Conservation (phyloP, 306 rosid genomes). For the Lathyrus aphaca region DNA sequence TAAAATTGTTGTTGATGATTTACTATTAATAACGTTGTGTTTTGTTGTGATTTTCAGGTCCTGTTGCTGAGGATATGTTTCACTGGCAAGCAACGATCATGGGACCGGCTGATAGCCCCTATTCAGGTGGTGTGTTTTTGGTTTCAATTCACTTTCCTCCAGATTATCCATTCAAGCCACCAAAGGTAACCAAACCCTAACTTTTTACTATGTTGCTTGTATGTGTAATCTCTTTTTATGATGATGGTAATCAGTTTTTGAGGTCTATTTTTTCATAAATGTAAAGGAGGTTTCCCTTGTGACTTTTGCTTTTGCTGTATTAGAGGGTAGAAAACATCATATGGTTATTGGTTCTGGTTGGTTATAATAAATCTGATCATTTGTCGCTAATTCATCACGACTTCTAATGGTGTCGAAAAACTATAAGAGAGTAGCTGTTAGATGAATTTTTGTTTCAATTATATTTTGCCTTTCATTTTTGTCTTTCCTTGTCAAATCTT, state of each 20-base stretch:
- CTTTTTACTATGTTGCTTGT: background rate
- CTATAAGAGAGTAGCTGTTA: too few species aligned
- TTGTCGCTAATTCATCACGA: background rate
- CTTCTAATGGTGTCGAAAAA: too few species aligned
- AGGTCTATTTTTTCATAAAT: background rate
- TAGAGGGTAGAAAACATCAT: background rate
- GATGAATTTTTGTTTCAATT: too few species aligned
- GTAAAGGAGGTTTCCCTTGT: too few species aligned
- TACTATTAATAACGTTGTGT: background rate
- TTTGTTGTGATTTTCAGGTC: constrained; percentile 53
- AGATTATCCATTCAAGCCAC: constrained; percentile 94
- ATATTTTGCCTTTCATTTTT: too few species aligned
- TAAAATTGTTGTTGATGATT: background rate
- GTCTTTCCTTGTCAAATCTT: background rate
- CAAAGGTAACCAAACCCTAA: constrained; percentile 54
- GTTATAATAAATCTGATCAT: too few species aligned
- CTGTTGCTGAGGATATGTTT: constrained; percentile 95
- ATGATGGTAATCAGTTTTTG: background rate
- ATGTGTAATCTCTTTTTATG: background rate
- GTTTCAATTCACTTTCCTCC: constrained; percentile 88
- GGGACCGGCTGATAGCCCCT: constrained; percentile 91
- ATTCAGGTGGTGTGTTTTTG: constrained; percentile 80
- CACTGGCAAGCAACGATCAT: constrained; percentile 93
- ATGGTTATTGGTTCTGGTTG: background rate
- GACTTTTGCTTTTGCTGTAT: background rate